Evolutionary conservation across 2,329 filamentous ascomycete species (phyloP), one percentile per base, ranked within the genome.

Genomic region (Dactylellina sp.): DNA sequence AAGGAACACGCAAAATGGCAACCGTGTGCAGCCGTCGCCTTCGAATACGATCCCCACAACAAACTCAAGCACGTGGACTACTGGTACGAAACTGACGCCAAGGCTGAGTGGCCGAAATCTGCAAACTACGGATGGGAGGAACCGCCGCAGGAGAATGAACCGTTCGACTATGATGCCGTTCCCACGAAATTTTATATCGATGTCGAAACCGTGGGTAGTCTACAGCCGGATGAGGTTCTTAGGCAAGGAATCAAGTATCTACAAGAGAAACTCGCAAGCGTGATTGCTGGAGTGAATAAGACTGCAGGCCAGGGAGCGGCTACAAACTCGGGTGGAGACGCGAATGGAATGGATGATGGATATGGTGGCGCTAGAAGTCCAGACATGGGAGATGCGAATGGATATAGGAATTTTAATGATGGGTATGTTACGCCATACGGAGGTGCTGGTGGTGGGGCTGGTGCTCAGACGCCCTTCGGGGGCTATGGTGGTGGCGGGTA

Each of bases 1-100:
- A 99, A 99, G 85, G 95, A 99, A 81, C 95, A 99, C 82, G 92
- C 95, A 7, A 99, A 99, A 82, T 99, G 95, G 95, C 91, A 92
- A 79, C 93, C 95, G 1, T 94, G 91, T 37, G 87, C 93, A 42
- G 95, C 95, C 2, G 89, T 99, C 42, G 93, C 92, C 22, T 99
- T 99, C 80, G 95, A 99, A 82, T 99, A 99, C 82, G 95, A 99
- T 81, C 95, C 95, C 74, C 91, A 96, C 82, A 99, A 99, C 84
- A 97, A 96, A 83, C 84, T 99, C 77, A 88, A 89, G 77, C 95
- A 99, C 82, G 85, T 95, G 64, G 92, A 96, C 79, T 88, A 96
- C 82, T 99, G 95, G 95, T 97, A 92, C 81, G 95, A 99, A 84
- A 87, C 89, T 77, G 91, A 96, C 82, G 83, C 91, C 0, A 86